Conservation (phyloP, 2,329 filamentous ascomycete species). For the Diplodia scrobiculata region DNA sequence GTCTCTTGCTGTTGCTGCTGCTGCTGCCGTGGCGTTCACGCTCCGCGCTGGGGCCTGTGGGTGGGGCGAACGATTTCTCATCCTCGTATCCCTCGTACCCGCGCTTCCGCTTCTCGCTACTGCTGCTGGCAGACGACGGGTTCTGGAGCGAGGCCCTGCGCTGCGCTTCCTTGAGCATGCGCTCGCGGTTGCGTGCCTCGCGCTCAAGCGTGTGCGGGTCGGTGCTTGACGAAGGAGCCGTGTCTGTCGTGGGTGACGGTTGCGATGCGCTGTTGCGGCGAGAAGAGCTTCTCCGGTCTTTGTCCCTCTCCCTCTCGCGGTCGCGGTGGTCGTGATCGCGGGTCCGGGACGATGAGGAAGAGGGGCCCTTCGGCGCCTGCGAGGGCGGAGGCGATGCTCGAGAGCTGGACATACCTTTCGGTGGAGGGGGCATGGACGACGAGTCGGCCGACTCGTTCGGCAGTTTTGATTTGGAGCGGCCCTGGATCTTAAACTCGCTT, state of each 20-base stretch:
- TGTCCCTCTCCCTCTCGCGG: conserved; percentile 4
- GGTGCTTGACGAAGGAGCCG: conserved; percentile 30
- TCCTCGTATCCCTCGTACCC: conserved; percentile 48
- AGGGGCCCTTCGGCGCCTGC: conserved; percentile 43
- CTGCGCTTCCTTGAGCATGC: conserved; percentile 69
- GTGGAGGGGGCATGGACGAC: conserved; percentile 42
- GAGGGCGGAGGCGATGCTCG: conserved; percentile 30
- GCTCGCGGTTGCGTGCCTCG: conserved; percentile 66
- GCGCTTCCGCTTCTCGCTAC: conserved; percentile 48
- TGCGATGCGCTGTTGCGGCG: conserved; percentile 7
- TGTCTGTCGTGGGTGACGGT: conserved; percentile 1
- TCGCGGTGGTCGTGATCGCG: conserved; percentile 21
- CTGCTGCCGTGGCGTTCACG: conserved; percentile 41
- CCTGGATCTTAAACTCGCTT: conserved; percentile 54
- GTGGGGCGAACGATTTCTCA: conserved; percentile 37
- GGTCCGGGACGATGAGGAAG: conserved; percentile 5
- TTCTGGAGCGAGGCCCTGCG: conserved; percentile 45
- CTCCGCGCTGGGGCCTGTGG: conserved; percentile 54
- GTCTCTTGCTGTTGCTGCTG: conserved; percentile 25
- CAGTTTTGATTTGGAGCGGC: conserved; percentile 40
- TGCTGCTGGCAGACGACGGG: conserved; percentile 35
- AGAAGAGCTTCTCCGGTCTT: conserved; percentile 5
- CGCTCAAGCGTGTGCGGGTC: conserved; percentile 71
- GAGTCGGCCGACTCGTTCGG: conserved; percentile 29
- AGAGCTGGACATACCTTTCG: conserved; percentile 33